phyloP scores from a whole-genome alignment of 2,329 filamentous ascomycete species.

The Aspergillus sp. region DNA sequence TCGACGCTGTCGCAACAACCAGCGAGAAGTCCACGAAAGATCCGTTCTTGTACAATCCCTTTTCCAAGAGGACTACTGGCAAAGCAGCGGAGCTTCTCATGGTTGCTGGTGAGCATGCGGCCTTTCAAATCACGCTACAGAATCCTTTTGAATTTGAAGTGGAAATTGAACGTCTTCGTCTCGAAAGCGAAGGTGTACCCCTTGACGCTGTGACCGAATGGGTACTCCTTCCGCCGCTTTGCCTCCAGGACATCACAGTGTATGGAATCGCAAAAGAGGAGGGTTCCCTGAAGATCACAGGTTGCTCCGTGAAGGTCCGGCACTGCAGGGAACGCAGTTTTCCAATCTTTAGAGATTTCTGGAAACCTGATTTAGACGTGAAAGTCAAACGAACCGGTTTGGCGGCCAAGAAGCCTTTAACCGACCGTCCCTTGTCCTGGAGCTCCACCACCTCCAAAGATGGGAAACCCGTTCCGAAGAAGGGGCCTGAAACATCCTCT shows the following conservation, averaged over 20 bases:
- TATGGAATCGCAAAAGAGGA: constrained; percentile 68
- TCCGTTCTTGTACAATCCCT: constrained; percentile 95
- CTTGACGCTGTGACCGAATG: constrained; percentile 70
- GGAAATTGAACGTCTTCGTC: constrained; percentile 78
- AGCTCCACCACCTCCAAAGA: constrained; percentile 46
- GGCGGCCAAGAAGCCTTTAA: constrained; percentile 56
- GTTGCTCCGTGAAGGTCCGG: constrained; percentile 77
- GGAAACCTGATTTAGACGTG: constrained; percentile 69
- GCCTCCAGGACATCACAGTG: constrained; percentile 77
- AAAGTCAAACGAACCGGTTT: constrained; percentile 80
- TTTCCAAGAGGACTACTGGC: constrained; percentile 68
- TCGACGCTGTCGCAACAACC: constrained; percentile 49
- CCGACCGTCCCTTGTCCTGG: constrained; percentile 53
- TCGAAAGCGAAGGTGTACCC: constrained; percentile 74
- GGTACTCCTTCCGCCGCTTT: constrained; percentile 76
- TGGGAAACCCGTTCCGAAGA: constrained; percentile 38
- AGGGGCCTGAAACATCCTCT: constrained; percentile 42
- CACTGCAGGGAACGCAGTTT: constrained; percentile 84
- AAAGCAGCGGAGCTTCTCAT: constrained; percentile 67
- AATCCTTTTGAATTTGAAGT: constrained; percentile 95
- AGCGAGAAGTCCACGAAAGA: constrained; percentile 58
- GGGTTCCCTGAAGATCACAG: constrained; percentile 74
- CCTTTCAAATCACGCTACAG: constrained; percentile 82
- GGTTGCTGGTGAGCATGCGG: constrained; percentile 76
- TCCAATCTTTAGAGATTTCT: constrained; percentile 77